Conservation (phyloP, 345 rosid genomes). For the Dipteronia dyeriana region DNA sequence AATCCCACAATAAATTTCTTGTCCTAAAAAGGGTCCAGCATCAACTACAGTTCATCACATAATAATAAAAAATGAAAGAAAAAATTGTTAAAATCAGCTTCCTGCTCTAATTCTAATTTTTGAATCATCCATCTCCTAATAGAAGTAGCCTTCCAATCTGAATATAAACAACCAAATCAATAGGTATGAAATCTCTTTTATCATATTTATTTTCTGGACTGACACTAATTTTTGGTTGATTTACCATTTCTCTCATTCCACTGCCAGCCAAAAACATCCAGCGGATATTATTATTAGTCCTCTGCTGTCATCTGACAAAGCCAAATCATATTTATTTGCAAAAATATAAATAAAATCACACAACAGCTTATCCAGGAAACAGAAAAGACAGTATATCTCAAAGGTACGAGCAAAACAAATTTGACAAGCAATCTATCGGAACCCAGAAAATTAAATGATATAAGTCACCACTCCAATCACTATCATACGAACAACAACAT, state of each 20-base stretch:
- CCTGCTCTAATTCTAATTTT: no score
- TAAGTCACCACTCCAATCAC: neutral
- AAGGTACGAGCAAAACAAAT: neutral
- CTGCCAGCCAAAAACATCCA: neutral
- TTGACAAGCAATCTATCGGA: conserved; percentile 3
- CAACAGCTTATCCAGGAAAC: neutral
- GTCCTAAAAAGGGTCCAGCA: neutral
- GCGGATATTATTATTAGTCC: neutral
- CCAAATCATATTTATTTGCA: neutral
- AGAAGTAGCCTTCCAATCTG: conserved; percentile 2
- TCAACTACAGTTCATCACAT: neutral
- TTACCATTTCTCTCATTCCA: neutral
- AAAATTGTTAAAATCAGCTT: neutral
- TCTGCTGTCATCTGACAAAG: neutral
- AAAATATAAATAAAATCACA: neutral
- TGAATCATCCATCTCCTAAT: neutral
- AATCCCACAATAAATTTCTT: neutral
- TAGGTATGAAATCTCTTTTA: neutral
- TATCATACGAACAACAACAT: conserved; percentile 1
- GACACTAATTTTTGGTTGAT: neutral
- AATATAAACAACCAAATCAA: neutral
- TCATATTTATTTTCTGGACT: neutral
- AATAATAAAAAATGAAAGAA: neutral
- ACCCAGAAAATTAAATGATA: neutral
- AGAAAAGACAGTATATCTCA: neutral